phyloP scores from a whole-genome alignment of 192 early-diverging fungal species.

The Gigaspora rosea region DNA sequence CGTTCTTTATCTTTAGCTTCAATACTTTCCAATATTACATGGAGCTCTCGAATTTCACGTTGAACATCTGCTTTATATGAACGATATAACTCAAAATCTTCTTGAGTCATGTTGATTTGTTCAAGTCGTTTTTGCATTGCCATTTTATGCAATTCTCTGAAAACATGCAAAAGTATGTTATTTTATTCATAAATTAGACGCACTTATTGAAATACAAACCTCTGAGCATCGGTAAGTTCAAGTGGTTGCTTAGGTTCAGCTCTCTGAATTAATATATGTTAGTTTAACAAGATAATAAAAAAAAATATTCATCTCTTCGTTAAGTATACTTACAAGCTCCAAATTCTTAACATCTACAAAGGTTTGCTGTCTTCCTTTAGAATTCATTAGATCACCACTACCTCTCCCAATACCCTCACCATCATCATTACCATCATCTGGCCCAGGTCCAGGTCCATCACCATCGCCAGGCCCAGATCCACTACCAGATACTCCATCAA shows the following conservation, averaged over 20 bases:
- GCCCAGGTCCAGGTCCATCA: slow-evolving; percentile 37
- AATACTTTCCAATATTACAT: slow-evolving; percentile 74
- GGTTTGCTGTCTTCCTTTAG: slow-evolving; percentile 48
- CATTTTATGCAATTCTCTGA: slow-evolving; percentile 68
- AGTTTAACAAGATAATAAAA: neutral
- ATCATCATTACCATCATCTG: slow-evolving; percentile 41
- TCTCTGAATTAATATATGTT: slow-evolving; percentile 33
- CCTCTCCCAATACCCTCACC: slow-evolving; percentile 48
- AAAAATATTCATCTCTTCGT: neutral
- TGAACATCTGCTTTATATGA: slow-evolving; percentile 61
- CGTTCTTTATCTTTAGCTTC: slow-evolving; percentile 83
- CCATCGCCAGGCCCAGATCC: slow-evolving; percentile 33
- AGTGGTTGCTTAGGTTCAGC: slow-evolving; percentile 36
- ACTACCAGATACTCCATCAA: neutral
- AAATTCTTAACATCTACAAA: slow-evolving; percentile 60
- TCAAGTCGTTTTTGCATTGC: slow-evolving; percentile 68
- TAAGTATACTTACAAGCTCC: slow-evolving; percentile 47
- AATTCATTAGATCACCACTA: slow-evolving; percentile 46
- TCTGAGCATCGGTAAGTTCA: slow-evolving; percentile 42
- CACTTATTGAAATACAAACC: slow-evolving; percentile 17
- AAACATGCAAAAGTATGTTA: neutral
- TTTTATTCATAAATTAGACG: neutral
- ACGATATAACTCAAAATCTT: slow-evolving; percentile 59
- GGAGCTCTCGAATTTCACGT: slow-evolving; percentile 71
- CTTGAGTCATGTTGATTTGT: slow-evolving; percentile 72